These are phyloP conservation scores for Medicago lupulina DNA, from an alignment of 306 rosid genomes.

Conservation along the genomic window DNA sequence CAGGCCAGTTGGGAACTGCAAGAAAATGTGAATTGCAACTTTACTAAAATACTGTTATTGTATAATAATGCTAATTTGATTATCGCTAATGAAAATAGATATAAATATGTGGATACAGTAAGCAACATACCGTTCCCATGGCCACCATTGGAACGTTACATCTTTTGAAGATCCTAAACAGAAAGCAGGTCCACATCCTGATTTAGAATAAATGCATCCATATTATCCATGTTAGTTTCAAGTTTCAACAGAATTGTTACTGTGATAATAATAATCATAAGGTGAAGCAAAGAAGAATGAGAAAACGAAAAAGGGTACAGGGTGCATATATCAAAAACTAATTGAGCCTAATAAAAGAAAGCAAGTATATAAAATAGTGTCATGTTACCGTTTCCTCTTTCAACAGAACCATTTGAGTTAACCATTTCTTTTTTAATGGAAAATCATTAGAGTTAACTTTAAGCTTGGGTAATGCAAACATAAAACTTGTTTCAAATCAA, in stretches of 20 bases:
- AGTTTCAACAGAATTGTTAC: constrained; percentile 31
- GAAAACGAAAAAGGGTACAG: constrained; percentile 15
- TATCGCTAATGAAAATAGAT: neutral
- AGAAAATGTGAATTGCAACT: constrained; percentile 35
- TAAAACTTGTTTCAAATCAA: neutral
- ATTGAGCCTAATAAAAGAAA: neutral
- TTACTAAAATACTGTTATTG: neutral
- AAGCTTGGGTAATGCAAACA: constrained; percentile 3
- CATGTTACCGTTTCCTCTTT: neutral
- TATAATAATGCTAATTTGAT: constrained; percentile 30
- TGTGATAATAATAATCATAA: constrained; percentile 11
- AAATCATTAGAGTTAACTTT: neutral
- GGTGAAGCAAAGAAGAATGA: constrained; percentile 27
- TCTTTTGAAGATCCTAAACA: constrained; percentile 66
- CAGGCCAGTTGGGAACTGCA: constrained; percentile 87
- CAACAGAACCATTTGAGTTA: neutral
- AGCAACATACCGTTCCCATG: constrained; percentile 74
- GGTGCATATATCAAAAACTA: neutral
- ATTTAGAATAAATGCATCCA: constrained; percentile 33
- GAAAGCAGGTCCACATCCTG: constrained; percentile 97
- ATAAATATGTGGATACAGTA: constrained; percentile 17
- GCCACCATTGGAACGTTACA: constrained; percentile 87
- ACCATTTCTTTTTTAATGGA: neutral
- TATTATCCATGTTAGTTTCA: constrained; percentile 22
- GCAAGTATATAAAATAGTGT: constrained; percentile 11